A percentile compares a stretch with the other conserved stretches of the same genome.
Conservation (phyloP, 225 moss, liverwort and hornwort species). For the Pleurozium schreberi region DNA sequence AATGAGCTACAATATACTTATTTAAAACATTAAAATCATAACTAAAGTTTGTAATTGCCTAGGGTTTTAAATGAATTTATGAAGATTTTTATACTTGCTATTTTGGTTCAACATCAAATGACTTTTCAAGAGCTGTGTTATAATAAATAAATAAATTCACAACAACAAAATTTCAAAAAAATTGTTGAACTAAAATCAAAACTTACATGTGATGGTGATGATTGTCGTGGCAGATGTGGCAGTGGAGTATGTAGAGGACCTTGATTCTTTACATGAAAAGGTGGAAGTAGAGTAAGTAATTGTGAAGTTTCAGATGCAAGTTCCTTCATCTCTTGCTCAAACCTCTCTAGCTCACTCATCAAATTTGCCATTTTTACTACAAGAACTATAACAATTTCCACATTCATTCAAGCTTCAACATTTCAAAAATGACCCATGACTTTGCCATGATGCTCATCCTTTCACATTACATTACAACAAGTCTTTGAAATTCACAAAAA, state of each 20-base stretch:
- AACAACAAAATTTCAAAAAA: neutral
- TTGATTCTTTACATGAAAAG: neutral
- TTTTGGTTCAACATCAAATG: neutral
- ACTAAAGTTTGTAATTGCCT: neutral
- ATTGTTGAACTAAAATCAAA: neutral
- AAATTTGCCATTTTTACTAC: slow-evolving; percentile 41
- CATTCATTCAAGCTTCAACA: neutral
- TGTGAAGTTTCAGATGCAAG: slow-evolving; percentile 46
- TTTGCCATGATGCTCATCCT: neutral
- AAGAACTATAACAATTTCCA: neutral
- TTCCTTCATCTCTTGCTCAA: slow-evolving; percentile 84
- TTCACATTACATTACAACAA: neutral
- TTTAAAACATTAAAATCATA: neutral
- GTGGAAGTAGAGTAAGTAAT: slow-evolving; percentile 14
- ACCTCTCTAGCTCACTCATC: slow-evolving; percentile 68
- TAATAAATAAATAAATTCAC: neutral
- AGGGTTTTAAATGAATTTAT: neutral
- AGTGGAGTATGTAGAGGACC: slow-evolving; percentile 4
- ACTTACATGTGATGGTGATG: slow-evolving; percentile 5
- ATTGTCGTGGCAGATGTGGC: neutral
- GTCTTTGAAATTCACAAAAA: neutral
- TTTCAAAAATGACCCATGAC: neutral
- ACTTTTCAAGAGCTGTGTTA: neutral
- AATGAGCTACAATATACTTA: neutral
- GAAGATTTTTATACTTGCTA: no score